Conservation (phyloP, 1,139 yeast genomes). For the Suhomyces wounanorum region DNA sequence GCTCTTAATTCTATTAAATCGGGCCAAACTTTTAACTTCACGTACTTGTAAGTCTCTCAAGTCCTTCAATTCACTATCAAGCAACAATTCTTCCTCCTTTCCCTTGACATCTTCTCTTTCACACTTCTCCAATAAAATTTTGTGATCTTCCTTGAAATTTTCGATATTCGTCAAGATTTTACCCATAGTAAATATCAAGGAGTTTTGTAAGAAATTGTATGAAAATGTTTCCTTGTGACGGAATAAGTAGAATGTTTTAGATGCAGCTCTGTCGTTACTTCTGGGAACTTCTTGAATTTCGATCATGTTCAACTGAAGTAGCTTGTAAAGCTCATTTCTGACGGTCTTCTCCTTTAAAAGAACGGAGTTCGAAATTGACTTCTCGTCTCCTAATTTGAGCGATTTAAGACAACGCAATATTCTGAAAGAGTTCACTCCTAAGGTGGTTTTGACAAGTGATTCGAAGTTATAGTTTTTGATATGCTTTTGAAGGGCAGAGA, state of each 20-base stretch:
- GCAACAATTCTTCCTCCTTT: conserved; percentile 69
- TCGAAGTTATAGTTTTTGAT: conserved; percentile 63
- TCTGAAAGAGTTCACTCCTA: conserved; percentile 60
- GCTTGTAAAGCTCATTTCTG: conserved; percentile 59
- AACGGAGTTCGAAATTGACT: conserved; percentile 73
- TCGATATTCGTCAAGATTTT: conserved; percentile 59
- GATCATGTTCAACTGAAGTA: conserved; percentile 58
- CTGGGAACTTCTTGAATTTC: conserved; percentile 92
- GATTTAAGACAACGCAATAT: conserved; percentile 68
- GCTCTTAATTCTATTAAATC: conserved; percentile 54
- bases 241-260: conserved; percentile 82
- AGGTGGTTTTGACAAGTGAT: conserved; percentile 55
- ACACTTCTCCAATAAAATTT: conserved; percentile 55
- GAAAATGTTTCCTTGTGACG: conserved; percentile 66
- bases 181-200: conserved; percentile 53
- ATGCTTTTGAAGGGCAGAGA: conserved; percentile 40
- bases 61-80: conserved; percentile 75
- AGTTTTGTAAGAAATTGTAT: conserved; percentile 47
- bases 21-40: conserved; percentile 56
- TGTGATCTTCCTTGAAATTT: conserved; percentile 59
- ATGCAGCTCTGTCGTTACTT: conserved; percentile 89
- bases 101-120: conserved; percentile 77
- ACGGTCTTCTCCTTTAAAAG: conserved; percentile 77
- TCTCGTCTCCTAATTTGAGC: conserved; percentile 78
- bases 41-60: conserved; percentile 60